A percentile compares a stretch with the other conserved stretches of the same genome.
These are phyloP conservation scores for Phialocephala sp. DNA, from an alignment of 2,329 filamentous ascomycete species.

Conservation along the genomic window DNA sequence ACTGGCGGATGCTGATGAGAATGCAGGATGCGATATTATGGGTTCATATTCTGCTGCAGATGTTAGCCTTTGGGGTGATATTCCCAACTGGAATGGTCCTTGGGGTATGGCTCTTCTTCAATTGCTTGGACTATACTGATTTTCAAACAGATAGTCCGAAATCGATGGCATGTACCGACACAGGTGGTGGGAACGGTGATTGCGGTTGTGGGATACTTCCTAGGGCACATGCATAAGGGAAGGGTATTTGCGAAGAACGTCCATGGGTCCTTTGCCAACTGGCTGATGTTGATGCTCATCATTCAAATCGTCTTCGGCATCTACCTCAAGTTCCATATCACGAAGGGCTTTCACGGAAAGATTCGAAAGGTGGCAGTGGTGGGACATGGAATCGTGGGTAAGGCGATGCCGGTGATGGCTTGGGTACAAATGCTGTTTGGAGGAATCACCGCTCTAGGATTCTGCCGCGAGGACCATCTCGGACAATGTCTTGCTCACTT, in stretches of 20 bases:
- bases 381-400: slow-evolving; percentile 82
- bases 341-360: slow-evolving; percentile 79
- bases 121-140: slow-evolving; percentile 17
- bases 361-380: slow-evolving; percentile 75
- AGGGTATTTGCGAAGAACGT: slow-evolving; percentile 83
- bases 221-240: slow-evolving; percentile 90
- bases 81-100: slow-evolving; percentile 96
- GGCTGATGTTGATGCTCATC: slow-evolving; percentile 79
- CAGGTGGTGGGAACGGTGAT: slow-evolving; percentile 78
- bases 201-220: slow-evolving; percentile 83
- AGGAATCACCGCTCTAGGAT: slow-evolving; percentile 88
- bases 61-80: slow-evolving; percentile 85
- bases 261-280: slow-evolving; percentile 80
- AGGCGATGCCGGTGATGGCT: slow-evolving; percentile 81
- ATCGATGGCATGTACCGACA: slow-evolving; percentile 90
- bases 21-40: slow-evolving; percentile 80
- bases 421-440: slow-evolving; percentile 98
- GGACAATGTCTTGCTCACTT: slow-evolving; percentile 96
- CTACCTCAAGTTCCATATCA: slow-evolving; percentile 89
- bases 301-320: slow-evolving; percentile 80
- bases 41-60: slow-evolving; percentile 91
- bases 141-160: slow-evolving; percentile 74
- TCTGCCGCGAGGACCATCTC: slow-evolving; percentile 88
- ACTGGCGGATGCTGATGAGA: slow-evolving; percentile 42
- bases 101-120: slow-evolving; percentile 64